These are phyloP conservation scores for Leishmania aethiopica DNA, from an alignment of 208 protist genomes.

Conservation along the genomic window DNA sequence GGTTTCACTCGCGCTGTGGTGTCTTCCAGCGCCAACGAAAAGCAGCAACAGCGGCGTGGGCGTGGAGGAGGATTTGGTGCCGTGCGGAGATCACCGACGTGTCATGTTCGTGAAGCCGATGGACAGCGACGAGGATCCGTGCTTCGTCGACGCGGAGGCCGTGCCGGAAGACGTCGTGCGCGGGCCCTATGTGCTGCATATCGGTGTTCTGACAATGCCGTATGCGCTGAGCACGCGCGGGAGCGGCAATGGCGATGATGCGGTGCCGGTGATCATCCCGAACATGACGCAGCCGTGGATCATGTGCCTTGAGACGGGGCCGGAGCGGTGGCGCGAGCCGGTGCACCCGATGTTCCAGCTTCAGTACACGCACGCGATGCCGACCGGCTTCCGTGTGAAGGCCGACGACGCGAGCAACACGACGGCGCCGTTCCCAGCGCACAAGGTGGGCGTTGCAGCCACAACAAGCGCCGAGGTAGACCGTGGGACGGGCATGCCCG, in stretches of 20 bases:
- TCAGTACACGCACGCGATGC: slow-evolving; percentile 58
- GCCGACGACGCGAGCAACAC: slow-evolving; percentile 70
- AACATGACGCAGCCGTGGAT: slow-evolving; percentile 75
- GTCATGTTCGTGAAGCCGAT: slow-evolving; percentile 76
- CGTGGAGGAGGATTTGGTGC: slow-evolving; percentile 29
- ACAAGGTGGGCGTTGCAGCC: slow-evolving; percentile 8
- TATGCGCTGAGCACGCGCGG: slow-evolving; percentile 34
- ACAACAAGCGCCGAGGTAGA: slow-evolving; percentile 16
- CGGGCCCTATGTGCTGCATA: slow-evolving; percentile 61
- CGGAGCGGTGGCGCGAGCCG: slow-evolving; percentile 69
- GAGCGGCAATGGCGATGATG: slow-evolving; percentile 22
- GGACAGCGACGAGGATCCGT: slow-evolving; percentile 66
- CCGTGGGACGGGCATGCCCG: slow-evolving; percentile 30
- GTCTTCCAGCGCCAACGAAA: slow-evolving; percentile 16
- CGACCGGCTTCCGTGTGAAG: slow-evolving; percentile 51
- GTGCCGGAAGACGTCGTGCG: slow-evolving; percentile 35
- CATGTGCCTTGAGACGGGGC: slow-evolving; percentile 67
- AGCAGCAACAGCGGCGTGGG: slow-evolving; percentile 7
- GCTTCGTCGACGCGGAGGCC: slow-evolving; percentile 64
- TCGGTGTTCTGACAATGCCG: slow-evolving; percentile 62
- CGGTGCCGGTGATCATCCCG: slow-evolving; percentile 15
- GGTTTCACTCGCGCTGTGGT: slow-evolving; percentile 60
- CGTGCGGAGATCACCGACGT: slow-evolving; percentile 58
- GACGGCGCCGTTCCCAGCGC: slow-evolving; percentile 49
- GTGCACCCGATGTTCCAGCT: slow-evolving; percentile 52